Percentiles rank a stretch among this genome's conserved stretches.
phyloP scores from a whole-genome alignment of 106 monocot species.

The Apostasia ramifera region DNA sequence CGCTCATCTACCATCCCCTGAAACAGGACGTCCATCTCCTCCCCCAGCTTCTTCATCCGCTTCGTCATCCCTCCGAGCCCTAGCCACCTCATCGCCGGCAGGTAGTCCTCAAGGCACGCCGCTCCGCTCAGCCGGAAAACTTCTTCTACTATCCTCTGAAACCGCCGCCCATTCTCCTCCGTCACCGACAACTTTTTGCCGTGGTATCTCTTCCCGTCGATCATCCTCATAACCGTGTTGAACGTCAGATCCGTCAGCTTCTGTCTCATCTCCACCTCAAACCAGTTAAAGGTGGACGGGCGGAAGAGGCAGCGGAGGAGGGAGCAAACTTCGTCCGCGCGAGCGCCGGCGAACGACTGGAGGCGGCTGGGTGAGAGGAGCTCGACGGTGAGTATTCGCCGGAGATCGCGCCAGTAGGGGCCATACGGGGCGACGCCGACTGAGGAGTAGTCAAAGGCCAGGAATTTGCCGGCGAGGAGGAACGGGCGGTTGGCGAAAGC shows the following conservation, averaged over 20 bases:
- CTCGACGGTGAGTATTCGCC: slow-evolving; percentile 7
- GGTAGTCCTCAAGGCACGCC: slow-evolving; percentile 15
- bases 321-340: background rate
- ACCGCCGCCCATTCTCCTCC: background rate
- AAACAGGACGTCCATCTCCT: background rate
- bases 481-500: background rate
- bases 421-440: slow-evolving; percentile 2
- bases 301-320: background rate
- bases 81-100: slow-evolving; percentile 10
- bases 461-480: background rate
- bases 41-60: background rate
- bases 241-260: background rate
- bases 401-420: slow-evolving; percentile 13
- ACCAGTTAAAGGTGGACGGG: background rate
- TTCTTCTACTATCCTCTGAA: slow-evolving; percentile 8
- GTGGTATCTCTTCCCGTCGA: background rate
- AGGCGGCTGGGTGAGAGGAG: background rate
- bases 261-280: slow-evolving; percentile 9
- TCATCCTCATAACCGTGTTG: slow-evolving; percentile 14
- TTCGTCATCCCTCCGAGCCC: background rate
- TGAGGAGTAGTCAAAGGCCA: background rate
- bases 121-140: background rate
- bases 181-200: background rate
- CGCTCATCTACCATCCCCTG: slow-evolving; percentile 1
- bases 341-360: background rate